Evolutionary conservation across 1,284 basidiomycete species (phyloP).

Genomic region (Pseudozyma hubeiensis): DNA sequence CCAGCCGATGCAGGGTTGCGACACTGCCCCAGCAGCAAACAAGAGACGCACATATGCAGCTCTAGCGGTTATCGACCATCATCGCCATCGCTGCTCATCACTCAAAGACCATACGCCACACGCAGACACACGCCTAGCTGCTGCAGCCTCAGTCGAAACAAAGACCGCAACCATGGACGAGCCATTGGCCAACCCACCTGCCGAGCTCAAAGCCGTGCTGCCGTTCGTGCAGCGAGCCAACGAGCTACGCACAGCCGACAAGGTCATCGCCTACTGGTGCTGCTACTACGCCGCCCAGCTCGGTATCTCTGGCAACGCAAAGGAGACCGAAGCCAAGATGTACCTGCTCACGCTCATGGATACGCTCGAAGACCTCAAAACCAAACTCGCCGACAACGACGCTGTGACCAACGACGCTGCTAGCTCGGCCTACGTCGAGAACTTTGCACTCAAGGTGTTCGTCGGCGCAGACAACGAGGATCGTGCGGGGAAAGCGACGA

Average conservation of each 20-base stretch:
- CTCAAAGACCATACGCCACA: background rate
- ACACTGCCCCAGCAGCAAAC: background rate
- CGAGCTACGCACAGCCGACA: constrained; percentile 83
- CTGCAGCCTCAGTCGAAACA: background rate
- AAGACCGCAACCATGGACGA: constrained; percentile 29
- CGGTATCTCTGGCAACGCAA: constrained; percentile 79
- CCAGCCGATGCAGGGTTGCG: constrained; percentile 13
- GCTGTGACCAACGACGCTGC: constrained; percentile 84
- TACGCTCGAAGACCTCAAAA: constrained; percentile 83
- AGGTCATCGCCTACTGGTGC: constrained; percentile 95
- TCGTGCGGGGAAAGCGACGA: constrained; percentile 78
- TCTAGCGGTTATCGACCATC: constrained; percentile 2
- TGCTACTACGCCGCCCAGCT: constrained; percentile 87
- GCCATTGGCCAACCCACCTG: constrained; percentile 42
- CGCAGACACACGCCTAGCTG: no score
- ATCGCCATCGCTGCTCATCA: background rate
- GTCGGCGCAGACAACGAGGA: constrained; percentile 90
- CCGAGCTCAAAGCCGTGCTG: constrained; percentile 72
- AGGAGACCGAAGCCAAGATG: constrained; percentile 73
- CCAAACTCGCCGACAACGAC: constrained; percentile 79
- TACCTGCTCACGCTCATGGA: constrained; percentile 82
- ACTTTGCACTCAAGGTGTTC: constrained; percentile 91
- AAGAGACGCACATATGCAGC: constrained; percentile 1
- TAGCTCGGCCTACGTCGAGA: constrained; percentile 88
- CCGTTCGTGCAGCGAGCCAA: constrained; percentile 90